Evolutionary conservation across 257 asterid species (phyloP), one percentile per base, ranked within the genome.

Genomic region (Paulownia fortunei): DNA sequence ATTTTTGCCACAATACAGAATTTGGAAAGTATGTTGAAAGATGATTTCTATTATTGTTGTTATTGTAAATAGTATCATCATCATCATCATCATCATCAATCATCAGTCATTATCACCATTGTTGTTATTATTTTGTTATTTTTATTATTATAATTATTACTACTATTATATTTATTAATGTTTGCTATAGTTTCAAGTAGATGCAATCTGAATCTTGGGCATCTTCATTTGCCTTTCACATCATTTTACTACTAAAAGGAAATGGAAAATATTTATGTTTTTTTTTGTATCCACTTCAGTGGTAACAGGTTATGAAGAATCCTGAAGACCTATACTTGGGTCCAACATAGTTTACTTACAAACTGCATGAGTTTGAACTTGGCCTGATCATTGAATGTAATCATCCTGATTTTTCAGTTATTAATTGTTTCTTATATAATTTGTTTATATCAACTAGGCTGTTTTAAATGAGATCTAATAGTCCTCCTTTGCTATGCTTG

Each of bases 301-400:
- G 26, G 12, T 44, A 5, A n/a, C 26, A n/a, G 4, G 16, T 61
- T 69, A 61, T 44, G 58, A 60, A 69, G 23, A 27, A 69, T 41
- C 39, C 16, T 26, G 30, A 27, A 26, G 61, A 13, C 41, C 32
- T 70, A 34, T 51, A 69, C 30, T 30, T 51, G 47, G 30, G 24
- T 68, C 41, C 60, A 68, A 68, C 60, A 41, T 24, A 13, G 61
- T 46, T 26, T 46, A 69, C 44, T 34, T 47, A 15, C 74, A 24
- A 24, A n/a, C 52, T 10, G 30, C 54, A 39, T 44, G 56, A 42
- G 77, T 19, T 56, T 21, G 73, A n/a, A 7, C 27, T 42, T 6
- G 42, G 19, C 41, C 0, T 10, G 46, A 44, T 30, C 3, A 11
- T 32, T 75, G 42, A 75, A 21, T 15, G 59, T 4, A 12, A 58